Evolutionary conservation across 2,329 filamentous ascomycete genomes (phyloP), one percentile per base, ranked within the genome.

Genomic region (Colletotrichum chlorophyti): DNA sequence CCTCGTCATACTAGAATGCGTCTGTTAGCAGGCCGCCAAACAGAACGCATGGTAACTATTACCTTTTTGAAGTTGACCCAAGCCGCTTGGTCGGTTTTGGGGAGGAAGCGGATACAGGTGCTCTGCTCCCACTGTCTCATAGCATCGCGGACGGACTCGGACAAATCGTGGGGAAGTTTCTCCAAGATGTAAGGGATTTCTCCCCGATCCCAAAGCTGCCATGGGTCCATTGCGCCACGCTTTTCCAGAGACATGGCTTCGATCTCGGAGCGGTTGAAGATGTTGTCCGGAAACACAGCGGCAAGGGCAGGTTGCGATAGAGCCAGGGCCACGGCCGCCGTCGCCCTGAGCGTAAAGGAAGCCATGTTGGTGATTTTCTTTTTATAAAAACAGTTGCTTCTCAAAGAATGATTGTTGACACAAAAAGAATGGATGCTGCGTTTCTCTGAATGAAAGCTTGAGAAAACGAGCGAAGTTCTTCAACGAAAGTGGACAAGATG

Each of bases 41-140:
- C 4, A 6, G 19, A 0, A 3, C 9, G 19, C 9, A 3, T 8
- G 3, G 10, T 2, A 12, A 21, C 5, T n/a, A 7, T 37, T 29
- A 55, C 52, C 23, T 37, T 55, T 14, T 42, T 51, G 19, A 51
- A 55, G 12, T 37, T 37, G 1, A 41, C 26, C 52, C 52, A 55
- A 23, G 52, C 27, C 5, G 1, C 2, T 0, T 55, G 45, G 17
- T 41, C 14, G 4, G 17, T 23, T 8, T 42, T 50, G 9, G 35
- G 46, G 8, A 55, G 2, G 37, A 55, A 55, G 1, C 52, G 52
- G 23, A 55, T 51, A 5, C 52, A 55, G 4, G 35, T 55, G 7
- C 12, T 14, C 35, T 51, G 45, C 17, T 55, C 45, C 52, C 52
- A 55, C 5, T 19, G 6, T 8, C 46, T 24, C 52, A 55, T 55